Base-by-base conservation (phyloP, 805 yeast species). In the Kregervanrija fluxuum region DNA sequence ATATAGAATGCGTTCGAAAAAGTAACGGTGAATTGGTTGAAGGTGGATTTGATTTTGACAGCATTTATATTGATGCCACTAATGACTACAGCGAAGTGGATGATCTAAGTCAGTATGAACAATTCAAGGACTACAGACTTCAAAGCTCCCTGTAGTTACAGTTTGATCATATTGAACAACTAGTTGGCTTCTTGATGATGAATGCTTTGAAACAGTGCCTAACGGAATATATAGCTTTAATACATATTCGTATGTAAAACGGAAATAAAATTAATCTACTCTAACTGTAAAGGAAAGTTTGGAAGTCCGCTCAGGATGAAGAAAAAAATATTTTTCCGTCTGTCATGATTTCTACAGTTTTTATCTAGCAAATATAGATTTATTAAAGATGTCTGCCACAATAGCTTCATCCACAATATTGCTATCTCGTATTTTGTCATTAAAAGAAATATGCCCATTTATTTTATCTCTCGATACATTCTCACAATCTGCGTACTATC, bases 371-470 rank as follows among this genome's bases (percentile, higher is more conserved):
- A 12, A 15, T 16, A 13, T 17, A 15, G 3, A 17, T 14, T 10
- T 9, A 40, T 31, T 17, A 12, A 45, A 30, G 12, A 60, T 61
- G 65, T 51, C 61, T 10, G 51, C 56, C 5, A 46, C 65, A 1
- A 48, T 54, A 8, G 61, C 64, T 8, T 60, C 66, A 3, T 57
- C 67, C 36, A 49, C 73, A n/a, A 82, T 83, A 31, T 67, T 89
- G 5, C 67, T 90, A 45, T 78, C 73, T 38, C 67, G 98, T 47
- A 67, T 87, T 6, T 61, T 93, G 3, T 64, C 80, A 3, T 65
- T 86, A 42, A 85, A 81, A 51, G 98, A 93, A 55, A 62, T 63
- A 16, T 75, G 91, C 0, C 95, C 95, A 0, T 75, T 91, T 44
- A 61, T 87, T 3, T 68, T 91, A 4, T 68, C 84, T 4, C 57